phyloP scores from a whole-genome alignment of 1,284 basidiomycete genomes.

The Cystobasidiaceae sp. region DNA sequence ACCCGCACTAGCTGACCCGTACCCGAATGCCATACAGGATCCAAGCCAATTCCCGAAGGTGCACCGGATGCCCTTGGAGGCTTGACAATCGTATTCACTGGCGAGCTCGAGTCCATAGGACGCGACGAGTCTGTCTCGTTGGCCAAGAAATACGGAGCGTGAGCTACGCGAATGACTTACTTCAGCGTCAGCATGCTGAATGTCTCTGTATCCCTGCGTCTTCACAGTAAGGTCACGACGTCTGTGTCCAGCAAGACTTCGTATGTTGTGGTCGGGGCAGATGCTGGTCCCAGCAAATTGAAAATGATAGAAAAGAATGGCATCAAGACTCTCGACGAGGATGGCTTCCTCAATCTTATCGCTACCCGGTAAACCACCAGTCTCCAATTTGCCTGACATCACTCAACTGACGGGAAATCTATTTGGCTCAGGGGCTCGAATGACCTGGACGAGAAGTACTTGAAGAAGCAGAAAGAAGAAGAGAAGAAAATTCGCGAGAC shows the following conservation, averaged over 20 bases:
- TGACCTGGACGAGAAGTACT: conserved; percentile 68
- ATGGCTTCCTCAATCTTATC: conserved; percentile 79
- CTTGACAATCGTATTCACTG: conserved; percentile 90
- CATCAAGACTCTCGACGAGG: conserved; percentile 74
- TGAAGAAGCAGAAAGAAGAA: conserved; percentile 77
- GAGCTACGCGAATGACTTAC: conserved; percentile 43
- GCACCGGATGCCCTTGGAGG: conserved; percentile 76
- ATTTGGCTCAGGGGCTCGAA: conserved; percentile 47
- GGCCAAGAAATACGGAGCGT: conserved; percentile 90
- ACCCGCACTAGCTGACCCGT: conserved; percentile 43
- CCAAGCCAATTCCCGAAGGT: conserved; percentile 75
- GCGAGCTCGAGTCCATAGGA: conserved; percentile 78
- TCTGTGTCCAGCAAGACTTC: conserved; percentile 86
- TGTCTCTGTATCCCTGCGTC: background rate
- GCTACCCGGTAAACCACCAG: conserved; percentile 48
- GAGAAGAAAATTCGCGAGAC: conserved; percentile 59
- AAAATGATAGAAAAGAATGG: conserved; percentile 72
- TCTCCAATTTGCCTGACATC: conserved; percentile 24
- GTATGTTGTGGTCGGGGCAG: conserved; percentile 81
- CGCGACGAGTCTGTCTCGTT: conserved; percentile 82
- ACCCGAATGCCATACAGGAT: too few species aligned
- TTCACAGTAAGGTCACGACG: conserved; percentile 67
- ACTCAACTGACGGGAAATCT: conserved; percentile 3
- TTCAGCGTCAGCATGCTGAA: background rate
- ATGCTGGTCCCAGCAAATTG: conserved; percentile 83